A percentile compares a stretch with the other conserved stretches of the same genome.
Evolutionary conservation across 2,329 filamentous ascomycete genomes (phyloP).

Genomic region (Eutypella sp.): DNA sequence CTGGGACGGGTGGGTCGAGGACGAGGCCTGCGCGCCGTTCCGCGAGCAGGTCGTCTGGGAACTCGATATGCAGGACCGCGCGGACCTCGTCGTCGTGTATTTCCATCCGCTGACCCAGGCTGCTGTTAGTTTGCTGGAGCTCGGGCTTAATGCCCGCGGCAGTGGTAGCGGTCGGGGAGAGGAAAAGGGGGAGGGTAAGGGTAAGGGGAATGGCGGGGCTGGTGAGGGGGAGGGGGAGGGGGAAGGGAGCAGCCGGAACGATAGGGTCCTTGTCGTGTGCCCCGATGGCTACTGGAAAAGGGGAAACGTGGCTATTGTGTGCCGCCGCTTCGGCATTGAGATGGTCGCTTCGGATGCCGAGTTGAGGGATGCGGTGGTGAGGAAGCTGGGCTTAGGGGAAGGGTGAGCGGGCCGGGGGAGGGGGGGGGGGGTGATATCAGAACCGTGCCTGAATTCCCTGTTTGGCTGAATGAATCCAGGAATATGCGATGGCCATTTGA

Average conservation of each 20-base stretch:
- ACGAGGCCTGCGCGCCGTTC: conserved; percentile 42
- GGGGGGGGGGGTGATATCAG: background rate
- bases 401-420: background rate
- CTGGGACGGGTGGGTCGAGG: conserved; percentile 53
- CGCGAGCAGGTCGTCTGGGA: conserved; percentile 54
- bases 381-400: conserved; percentile 18
- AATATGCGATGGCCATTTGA: too few relatives aligned
- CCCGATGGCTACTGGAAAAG: conserved; percentile 48
- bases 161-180: conserved; percentile 5
- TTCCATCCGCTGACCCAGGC: conserved; percentile 49
- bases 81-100: conserved; percentile 52
- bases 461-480: too few relatives aligned
- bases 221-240: background rate
- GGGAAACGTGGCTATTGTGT: conserved; percentile 58
- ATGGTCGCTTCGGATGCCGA: conserved; percentile 37
- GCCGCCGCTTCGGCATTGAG: conserved; percentile 40
- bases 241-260: conserved; percentile 12
- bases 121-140: conserved; percentile 55
- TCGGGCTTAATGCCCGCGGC: conserved; percentile 45
- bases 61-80: conserved; percentile 48
- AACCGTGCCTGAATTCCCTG: too few relatives aligned
- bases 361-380: conserved; percentile 31
- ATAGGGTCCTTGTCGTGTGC: conserved; percentile 51
- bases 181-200: background rate
- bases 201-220: background rate